These are phyloP conservation scores for Plasmopara muralis DNA, from an alignment of 352 stramenopile genomes.

Conservation along the genomic window DNA sequence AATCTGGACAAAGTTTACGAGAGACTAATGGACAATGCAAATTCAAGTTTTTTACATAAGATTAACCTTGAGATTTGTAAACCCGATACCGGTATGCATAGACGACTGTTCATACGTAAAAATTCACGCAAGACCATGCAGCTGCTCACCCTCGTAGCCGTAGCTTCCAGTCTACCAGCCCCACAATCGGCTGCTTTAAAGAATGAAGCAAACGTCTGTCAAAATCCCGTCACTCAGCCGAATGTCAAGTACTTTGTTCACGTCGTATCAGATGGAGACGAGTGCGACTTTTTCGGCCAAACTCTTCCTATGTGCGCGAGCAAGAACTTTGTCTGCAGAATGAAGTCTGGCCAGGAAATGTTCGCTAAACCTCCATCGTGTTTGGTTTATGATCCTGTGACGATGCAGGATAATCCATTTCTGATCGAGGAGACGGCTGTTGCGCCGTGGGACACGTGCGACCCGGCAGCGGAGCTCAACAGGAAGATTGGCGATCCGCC, in stretches of 20 bases:
- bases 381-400: conserved; percentile 27
- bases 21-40: too few species aligned
- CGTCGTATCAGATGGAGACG: conserved; percentile 26
- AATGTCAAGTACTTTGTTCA: conserved; percentile 23
- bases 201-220: conserved; percentile 1
- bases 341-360: conserved; percentile 36
- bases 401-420: conserved; percentile 31
- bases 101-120: too few species aligned
- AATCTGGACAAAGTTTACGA: too few species aligned
- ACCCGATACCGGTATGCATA: too few species aligned
- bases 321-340: conserved; percentile 41
- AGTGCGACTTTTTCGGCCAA: conserved; percentile 21
- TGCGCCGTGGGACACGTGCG: conserved; percentile 29
- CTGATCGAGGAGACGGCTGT: conserved; percentile 24
- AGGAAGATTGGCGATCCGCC: conserved; percentile 28
- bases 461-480: conserved; percentile 18
- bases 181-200: conserved; percentile 1
- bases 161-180: conserved; percentile 3
- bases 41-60: too few species aligned
- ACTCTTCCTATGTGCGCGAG: conserved; percentile 38
- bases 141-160: conserved; percentile 5
- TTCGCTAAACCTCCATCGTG: conserved; percentile 28
- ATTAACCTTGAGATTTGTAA: too few species aligned
- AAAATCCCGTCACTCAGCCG: background rate
- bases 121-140: conserved; percentile 1